Base-by-base conservation (phyloP, 768 basidiomycete species). In the Lanmaoa rubissima region DNA sequence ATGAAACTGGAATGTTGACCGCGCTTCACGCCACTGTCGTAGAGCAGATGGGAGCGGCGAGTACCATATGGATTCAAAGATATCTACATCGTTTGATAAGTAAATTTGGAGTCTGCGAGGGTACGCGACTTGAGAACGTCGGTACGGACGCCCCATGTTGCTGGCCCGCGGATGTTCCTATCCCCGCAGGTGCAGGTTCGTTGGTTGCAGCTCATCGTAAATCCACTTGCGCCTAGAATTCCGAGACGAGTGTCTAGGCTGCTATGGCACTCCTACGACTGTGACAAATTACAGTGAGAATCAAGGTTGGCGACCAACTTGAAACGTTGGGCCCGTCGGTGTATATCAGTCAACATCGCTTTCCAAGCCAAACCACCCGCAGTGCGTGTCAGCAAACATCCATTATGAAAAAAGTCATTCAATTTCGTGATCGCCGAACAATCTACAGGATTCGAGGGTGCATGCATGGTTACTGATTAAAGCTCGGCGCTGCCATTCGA, bases 351-450 rank as follows among this genome's bases (percentile, higher is more conserved):
- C 40, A 9, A 35, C 11, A 10, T 39, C 34, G 38, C 35, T 43
- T 53, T 36, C 28, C 38, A 26, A n/a, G 31, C 42, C 26, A 14
- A 28, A 40, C 17, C 35, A 28, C n/a, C n/a, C 54, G n/a, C 21
- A n/a, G 32, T 31, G 16, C 34, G 13, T 40, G 16, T 44, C 43
- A 42, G 21, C 8, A 13, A n/a, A 28, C 26, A 17, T 49, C 17
- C 14, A 44, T 43, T 16, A 24, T 40, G n/a, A 34, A 28, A 14
- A 13, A 17, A 12, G 42, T 4, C 26, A 32, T 36, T 38, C 28
- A 31, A 31, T 31, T 31, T 31, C n/a, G 26, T 65, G 46, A 65
- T 61, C 55, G 59, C 59, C 63, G 63, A 61, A 40, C 55, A 48
- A 46, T 46, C 43, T 12, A 36, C 48, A 42, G 14, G 38, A 53